A percentile compares a stretch with the other conserved stretches of the same genome.
Conservation (phyloP, 2,329 filamentous ascomycete genomes). For the Phialophora chinensis region DNA sequence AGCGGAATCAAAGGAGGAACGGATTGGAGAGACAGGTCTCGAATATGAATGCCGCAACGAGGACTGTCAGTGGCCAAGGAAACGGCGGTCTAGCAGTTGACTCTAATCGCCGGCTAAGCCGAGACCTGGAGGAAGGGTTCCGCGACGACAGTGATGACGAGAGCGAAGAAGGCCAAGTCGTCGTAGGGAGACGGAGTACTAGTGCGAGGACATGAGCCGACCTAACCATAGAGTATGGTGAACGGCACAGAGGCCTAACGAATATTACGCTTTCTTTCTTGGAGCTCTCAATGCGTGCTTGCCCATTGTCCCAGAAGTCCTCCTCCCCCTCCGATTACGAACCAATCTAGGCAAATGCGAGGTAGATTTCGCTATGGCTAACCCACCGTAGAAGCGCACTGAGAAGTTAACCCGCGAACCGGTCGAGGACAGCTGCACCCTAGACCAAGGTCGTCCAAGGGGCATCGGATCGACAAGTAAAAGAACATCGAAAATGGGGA, state of each 20-base stretch:
- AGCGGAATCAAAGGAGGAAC: conserved; percentile 49
- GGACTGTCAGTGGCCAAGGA: conserved; percentile 32
- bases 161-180: conserved; percentile 32
- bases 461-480: neutral
- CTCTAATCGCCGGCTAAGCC: conserved; percentile 69
- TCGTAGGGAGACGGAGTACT: conserved; percentile 34
- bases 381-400: neutral
- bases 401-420: neutral
- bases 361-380: neutral
- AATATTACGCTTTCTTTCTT: neutral
- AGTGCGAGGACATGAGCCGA: conserved; percentile 12
- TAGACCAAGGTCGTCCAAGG: neutral
- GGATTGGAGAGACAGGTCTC: conserved; percentile 46
- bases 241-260: neutral
- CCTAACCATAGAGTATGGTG: neutral
- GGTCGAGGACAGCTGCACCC: neutral
- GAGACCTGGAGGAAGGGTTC: conserved; percentile 79
- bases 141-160: conserved; percentile 74
- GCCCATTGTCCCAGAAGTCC: neutral
- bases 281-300: neutral
- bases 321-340: neutral
- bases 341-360: neutral
- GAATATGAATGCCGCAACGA: conserved; percentile 37
- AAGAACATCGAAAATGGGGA: neutral
- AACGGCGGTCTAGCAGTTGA: conserved; percentile 39